Percentiles rank a stretch among this genome's conserved stretches.
phyloP scores from a whole-genome alignment of 2,329 filamentous ascomycete species.

The Colletotrichum salicis region DNA sequence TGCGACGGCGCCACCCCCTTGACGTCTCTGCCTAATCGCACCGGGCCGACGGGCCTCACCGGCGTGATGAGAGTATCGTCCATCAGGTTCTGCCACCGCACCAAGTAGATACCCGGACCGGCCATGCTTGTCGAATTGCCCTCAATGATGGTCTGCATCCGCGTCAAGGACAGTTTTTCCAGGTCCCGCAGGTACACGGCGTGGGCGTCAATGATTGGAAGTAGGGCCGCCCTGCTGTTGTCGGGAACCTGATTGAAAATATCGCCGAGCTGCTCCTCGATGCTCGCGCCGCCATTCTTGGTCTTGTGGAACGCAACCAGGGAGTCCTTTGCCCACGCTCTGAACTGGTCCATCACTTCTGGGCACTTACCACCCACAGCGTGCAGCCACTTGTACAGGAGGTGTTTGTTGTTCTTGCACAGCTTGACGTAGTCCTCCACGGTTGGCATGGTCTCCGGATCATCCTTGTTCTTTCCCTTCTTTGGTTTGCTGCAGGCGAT shows the following conservation, averaged over 20 bases:
- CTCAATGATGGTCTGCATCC: constrained; percentile 68
- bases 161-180: constrained; percentile 61
- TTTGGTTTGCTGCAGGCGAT: constrained; percentile 67
- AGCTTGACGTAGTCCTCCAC: constrained; percentile 79
- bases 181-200: constrained; percentile 68
- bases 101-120: constrained; percentile 78
- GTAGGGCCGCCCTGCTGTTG: constrained; percentile 56
- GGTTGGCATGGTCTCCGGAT: constrained; percentile 57
- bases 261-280: constrained; percentile 52
- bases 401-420: constrained; percentile 70
- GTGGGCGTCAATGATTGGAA: constrained; percentile 68
- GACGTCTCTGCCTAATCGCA: constrained; percentile 65
- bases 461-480: constrained; percentile 41
- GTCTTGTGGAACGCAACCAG: constrained; percentile 64
- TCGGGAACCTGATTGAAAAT: constrained; percentile 59
- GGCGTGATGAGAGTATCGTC: constrained; percentile 78
- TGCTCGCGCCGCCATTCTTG: constrained; percentile 38
- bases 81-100: constrained; percentile 77
- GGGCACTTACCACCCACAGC: constrained; percentile 75
- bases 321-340: constrained; percentile 68
- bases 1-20: constrained; percentile 50
- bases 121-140: constrained; percentile 47
- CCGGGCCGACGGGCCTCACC: constrained; percentile 57
- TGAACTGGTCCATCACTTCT: constrained; percentile 70
- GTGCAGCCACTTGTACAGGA: constrained; percentile 77